Base-by-base conservation (phyloP, 495 filamentous ascomycete genomes). In the Tetracladium setigerum region DNA sequence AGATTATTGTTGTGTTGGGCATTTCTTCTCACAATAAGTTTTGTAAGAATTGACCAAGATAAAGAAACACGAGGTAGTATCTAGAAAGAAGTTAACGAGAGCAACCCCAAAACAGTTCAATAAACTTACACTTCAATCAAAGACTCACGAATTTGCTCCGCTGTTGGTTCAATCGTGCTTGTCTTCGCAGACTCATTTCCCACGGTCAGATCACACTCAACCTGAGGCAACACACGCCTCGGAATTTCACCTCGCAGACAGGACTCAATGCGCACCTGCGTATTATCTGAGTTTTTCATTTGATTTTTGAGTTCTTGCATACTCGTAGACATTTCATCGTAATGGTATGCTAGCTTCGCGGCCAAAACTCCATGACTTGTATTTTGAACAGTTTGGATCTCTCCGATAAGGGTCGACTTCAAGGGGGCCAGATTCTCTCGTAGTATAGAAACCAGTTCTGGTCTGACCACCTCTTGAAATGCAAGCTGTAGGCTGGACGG, bases 11-110 rank as follows among this genome's bases (percentile, higher is more conserved):
- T 12, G 14, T 13, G 12, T 24, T 31, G 12, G 41, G 14, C 15
- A 5, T n/a, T n/a, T n/a, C n/a, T 9, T 42, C 46, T 49, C 30
- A 43, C 46, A 49, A 43, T 3, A 49, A 24, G 7, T 38, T 37
- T 18, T 31, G 3, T 12, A 49, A 14, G 46, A 49, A 49, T 0
- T 37, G 38, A 2, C 32, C 32, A 24, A 49, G n/a, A 32, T 49
- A 49, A 1, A 49, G 30, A 1, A 49, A 38, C 2, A 42, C 34
- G 1, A 43, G 31, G 30, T 49, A 49, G 31, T 38, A 49, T 3
- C 46, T 49, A 17, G 0, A 0, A 2, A 14, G 1, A n/a, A 27
- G 14, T 17, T 34, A n/a, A n/a, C n/a, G n/a, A n/a, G n/a, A n/a
- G n/a, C n/a, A n/a, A n/a, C n/a, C n/a, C n/a, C n/a, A n/a, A n/a